Evolutionary conservation across 352 stramenopile species (phyloP).

Genomic region (Globisporangium apiculatum): DNA sequence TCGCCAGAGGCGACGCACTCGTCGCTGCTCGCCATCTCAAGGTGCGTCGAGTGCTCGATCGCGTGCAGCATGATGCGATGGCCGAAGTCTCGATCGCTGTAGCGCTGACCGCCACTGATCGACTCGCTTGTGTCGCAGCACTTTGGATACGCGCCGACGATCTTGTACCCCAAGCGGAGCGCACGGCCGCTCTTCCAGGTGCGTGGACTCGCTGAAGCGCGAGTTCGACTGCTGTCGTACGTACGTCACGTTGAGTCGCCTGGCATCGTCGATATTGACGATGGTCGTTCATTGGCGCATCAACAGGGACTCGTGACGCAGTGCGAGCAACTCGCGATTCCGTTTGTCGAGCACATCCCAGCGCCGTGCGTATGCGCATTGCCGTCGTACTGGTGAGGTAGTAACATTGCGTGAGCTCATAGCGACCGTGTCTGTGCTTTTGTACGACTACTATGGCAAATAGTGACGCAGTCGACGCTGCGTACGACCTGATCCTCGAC

Average conservation of each 20-base stretch:
- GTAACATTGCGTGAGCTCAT: neutral
- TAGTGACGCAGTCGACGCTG: slow-evolving; percentile 37
- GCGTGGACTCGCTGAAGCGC: neutral
- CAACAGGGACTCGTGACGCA: slow-evolving; percentile 64
- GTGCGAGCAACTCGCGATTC: slow-evolving; percentile 69
- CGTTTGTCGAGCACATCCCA: slow-evolving; percentile 50
- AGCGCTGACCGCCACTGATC: too few species aligned
- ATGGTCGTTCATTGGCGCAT: too few species aligned
- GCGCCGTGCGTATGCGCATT: slow-evolving; percentile 22
- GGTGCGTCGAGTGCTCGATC: slow-evolving; percentile 19
- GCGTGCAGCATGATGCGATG: too few species aligned
- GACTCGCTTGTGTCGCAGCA: slow-evolving; percentile 34
- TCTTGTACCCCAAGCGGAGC: slow-evolving; percentile 94
- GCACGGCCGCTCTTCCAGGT: slow-evolving; percentile 77
- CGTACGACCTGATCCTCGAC: slow-evolving; percentile 94
- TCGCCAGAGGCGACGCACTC: slow-evolving; percentile 91
- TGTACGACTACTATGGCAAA: neutral
- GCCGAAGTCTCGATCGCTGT: too few species aligned
- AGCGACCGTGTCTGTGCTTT: too few species aligned
- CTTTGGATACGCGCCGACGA: slow-evolving; percentile 92
- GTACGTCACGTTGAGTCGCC: neutral
- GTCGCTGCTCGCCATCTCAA: slow-evolving; percentile 97
- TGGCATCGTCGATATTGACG: too few species aligned
- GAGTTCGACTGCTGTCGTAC: neutral
- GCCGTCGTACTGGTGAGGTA: too few species aligned